Conservation (phyloP, 495 filamentous ascomycete genomes). For the Neurospora cerealis region DNA sequence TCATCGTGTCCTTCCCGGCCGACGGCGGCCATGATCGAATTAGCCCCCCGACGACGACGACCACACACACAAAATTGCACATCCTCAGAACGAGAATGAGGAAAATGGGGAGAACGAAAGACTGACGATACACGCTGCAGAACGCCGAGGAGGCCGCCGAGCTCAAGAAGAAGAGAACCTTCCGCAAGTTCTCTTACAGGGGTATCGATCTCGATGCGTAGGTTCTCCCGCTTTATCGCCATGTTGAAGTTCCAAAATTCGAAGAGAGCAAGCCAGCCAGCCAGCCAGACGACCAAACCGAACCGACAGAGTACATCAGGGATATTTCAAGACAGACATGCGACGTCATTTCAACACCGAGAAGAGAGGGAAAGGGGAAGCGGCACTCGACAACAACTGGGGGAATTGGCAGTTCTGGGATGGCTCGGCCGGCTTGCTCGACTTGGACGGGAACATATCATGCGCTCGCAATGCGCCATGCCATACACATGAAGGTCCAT, state of each 20-base stretch:
- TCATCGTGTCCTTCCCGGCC: background rate
- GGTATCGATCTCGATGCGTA: constrained; percentile 99
- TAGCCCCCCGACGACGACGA: background rate
- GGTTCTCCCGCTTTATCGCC: constrained; percentile 24
- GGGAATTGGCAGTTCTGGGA: background rate
- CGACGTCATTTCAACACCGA: background rate
- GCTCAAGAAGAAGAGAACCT: constrained; percentile 98
- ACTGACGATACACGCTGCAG: constrained; percentile 43
- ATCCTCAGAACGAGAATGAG: background rate
- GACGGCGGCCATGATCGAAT: constrained; percentile 2
- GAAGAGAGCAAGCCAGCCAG: background rate
- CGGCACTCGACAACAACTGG: background rate
- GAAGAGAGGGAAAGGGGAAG: background rate
- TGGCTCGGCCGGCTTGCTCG: background rate
- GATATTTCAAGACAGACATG: background rate
- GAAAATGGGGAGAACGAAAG: background rate
- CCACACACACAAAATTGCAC: background rate
- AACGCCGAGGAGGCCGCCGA: constrained; percentile 95
- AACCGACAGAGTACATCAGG: background rate
- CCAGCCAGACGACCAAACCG: background rate
- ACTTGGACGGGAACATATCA: background rate
- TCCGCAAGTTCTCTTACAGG: constrained; percentile 99
- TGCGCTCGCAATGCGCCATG: background rate
- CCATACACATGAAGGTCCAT: background rate
- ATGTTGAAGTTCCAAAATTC: background rate